Evolutionary conservation across 306 rosid genomes (phyloP).

Genomic region (Acacia melanoxylon): DNA sequence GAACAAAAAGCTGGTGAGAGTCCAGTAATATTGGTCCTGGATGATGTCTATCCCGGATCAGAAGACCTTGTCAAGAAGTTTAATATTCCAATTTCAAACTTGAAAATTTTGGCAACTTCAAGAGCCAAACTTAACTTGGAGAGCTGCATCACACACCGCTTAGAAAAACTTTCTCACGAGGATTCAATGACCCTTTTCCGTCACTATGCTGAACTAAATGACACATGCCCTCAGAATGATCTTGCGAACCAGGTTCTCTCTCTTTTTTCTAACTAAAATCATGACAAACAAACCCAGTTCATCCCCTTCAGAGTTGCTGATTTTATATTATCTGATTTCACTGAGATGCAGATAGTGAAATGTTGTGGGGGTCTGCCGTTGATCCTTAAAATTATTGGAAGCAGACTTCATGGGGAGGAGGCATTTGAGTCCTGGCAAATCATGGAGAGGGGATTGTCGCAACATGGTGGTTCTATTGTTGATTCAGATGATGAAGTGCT

Average conservation of each 20-base stretch:
- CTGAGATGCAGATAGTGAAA: not conserved
- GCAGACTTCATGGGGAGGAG: not conserved
- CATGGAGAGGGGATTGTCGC: not conserved
- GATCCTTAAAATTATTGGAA: not conserved
- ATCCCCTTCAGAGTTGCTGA: not conserved
- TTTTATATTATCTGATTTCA: not conserved
- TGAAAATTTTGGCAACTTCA: slow-evolving; percentile 66
- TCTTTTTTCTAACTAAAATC: not conserved
- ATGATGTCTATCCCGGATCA: slow-evolving; percentile 53
- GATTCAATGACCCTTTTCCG: slow-evolving; percentile 27
- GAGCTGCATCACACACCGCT: slow-evolving; percentile 15
- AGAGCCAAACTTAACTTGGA: slow-evolving; percentile 12
- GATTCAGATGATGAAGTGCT: not conserved
- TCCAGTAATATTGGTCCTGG: slow-evolving; percentile 51
- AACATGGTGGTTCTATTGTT: not conserved
- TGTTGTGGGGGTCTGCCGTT: not conserved
- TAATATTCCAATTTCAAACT: slow-evolving; percentile 32
- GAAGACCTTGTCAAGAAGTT: slow-evolving; percentile 49
- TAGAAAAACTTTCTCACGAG: not conserved
- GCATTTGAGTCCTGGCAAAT: not conserved
- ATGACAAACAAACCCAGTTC: not conserved
- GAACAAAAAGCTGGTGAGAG: not conserved
- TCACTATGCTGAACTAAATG: not conserved
- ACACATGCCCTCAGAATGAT: not conserved
- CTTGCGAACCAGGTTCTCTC: not conserved